These are phyloP conservation scores for Penicillium sp. DNA, from an alignment of 2,329 filamentous ascomycete genomes.

Conservation along the genomic window DNA sequence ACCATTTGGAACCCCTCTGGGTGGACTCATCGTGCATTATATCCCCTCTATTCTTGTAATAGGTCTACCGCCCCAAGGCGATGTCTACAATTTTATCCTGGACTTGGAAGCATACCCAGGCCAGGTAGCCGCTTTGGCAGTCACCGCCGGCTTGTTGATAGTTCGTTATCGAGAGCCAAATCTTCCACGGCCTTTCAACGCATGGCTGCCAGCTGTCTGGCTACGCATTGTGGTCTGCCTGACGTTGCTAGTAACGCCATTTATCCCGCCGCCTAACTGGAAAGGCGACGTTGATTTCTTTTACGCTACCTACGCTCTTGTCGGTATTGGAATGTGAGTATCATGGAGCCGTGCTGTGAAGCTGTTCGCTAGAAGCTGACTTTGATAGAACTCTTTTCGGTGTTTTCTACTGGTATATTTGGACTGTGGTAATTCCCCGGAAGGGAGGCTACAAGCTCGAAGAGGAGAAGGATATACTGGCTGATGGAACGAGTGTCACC, in stretches of 20 bases:
- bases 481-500: constrained; percentile 69
- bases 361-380: constrained; percentile 13
- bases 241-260: constrained; percentile 61
- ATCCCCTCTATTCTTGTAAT: constrained; percentile 70
- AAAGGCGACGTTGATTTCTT: constrained; percentile 50
- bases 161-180: constrained; percentile 63
- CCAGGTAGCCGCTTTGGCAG: constrained; percentile 61
- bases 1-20: constrained; percentile 68
- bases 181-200: constrained; percentile 64
- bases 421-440: constrained; percentile 62
- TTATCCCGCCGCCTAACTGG: constrained; percentile 59
- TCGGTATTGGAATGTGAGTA: constrained; percentile 50
- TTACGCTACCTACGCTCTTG: constrained; percentile 57
- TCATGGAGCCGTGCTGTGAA: background rate
- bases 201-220: constrained; percentile 63
- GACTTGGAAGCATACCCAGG: constrained; percentile 71
- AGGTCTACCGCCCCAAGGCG: constrained; percentile 62
- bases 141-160: constrained; percentile 61
- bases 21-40: constrained; percentile 69
- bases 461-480: constrained; percentile 61
- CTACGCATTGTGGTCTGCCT: constrained; percentile 58
- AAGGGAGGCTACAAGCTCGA: constrained; percentile 64
- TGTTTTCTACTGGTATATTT: constrained; percentile 68
- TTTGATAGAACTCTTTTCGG: constrained; percentile 57
- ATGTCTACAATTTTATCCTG: constrained; percentile 72